These are phyloP conservation scores for Gleditsia sinensis DNA, from an alignment of 306 rosid genomes.

Conservation along the genomic window DNA sequence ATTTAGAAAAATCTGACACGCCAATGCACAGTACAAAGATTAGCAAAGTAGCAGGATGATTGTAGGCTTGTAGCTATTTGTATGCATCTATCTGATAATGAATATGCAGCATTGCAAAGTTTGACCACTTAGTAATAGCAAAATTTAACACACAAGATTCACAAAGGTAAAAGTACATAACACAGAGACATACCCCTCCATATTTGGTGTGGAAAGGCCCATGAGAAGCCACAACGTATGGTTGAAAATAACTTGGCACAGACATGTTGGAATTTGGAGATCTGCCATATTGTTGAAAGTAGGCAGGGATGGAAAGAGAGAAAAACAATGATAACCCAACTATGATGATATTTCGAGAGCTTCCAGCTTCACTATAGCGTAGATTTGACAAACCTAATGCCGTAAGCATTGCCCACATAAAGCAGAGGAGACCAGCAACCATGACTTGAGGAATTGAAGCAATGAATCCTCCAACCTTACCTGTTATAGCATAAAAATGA, in stretches of 20 bases:
- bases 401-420: slow-evolving; percentile 98
- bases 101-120: background rate
- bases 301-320: slow-evolving; percentile 93
- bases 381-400: slow-evolving; percentile 96
- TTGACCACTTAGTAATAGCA: background rate
- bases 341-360: slow-evolving; percentile 95
- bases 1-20: background rate
- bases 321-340: slow-evolving; percentile 93
- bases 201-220: slow-evolving; percentile 81
- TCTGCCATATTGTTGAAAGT: slow-evolving; percentile 93
- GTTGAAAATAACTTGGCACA: slow-evolving; percentile 93
- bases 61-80: background rate
- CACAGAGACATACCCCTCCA: slow-evolving; percentile 78
- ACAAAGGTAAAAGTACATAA: slow-evolving; percentile 15
- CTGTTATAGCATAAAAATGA: slow-evolving; percentile 46
- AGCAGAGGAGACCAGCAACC: slow-evolving; percentile 98
- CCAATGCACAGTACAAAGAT: background rate
- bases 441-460: slow-evolving; percentile 97
- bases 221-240: slow-evolving; percentile 89
- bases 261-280: slow-evolving; percentile 74
- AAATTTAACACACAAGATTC: slow-evolving; percentile 21
- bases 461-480: slow-evolving; percentile 95
- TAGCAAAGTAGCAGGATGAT: background rate
- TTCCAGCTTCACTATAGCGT: slow-evolving; percentile 98
- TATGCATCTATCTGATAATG: background rate